Evolutionary conservation across 179 eudicot genomes (phyloP), one percentile per base, ranked within the genome.

Genomic region (Patellifolia procumbens): DNA sequence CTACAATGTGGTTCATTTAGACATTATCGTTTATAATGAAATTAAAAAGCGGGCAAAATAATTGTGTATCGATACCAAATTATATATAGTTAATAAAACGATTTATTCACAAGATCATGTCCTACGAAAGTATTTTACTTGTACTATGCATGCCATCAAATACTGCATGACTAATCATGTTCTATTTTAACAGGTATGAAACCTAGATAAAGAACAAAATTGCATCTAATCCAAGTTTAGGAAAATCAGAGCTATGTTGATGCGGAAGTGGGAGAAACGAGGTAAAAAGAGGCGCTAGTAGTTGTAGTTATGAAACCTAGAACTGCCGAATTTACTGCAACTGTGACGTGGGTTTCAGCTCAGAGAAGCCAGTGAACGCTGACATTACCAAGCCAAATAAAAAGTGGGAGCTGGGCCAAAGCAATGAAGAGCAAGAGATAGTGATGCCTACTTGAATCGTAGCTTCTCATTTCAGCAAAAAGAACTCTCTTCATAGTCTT

Each of bases 401-500:
- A 79, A 39, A 87, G 74, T 17, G 89, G 88, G 62, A 85, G 59
- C 73, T 85, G 85, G 74, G 83, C 85, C 24, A 80, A 35, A 19
- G 76, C 88, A 42, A 87, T 81, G 46, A 87, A 76, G 59, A 85
- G 83, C 75, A 87, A 72, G 48, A 87, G 82, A 43, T 76, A 73
- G 32, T 81, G 86, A 56, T 79, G 81, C 74, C 69, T 85, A 60
- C 79, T 76, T 2, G 86, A 85, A 59, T 84, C 85, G 37, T 78
- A 76, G 42, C 86, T 81, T 60, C 88, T 83, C 48, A 83, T 85
- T 77, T 85, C 86, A 1, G 86, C 86, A 31, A 77, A 76, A 6
- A 86, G 73, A 63, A 84, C 85, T 72, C 89, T 76, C 79, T 83
- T 87, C 89, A 81, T 74, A 16, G 86, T 87, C 83, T 81, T 82